Conservation (phyloP, 306 rosid genomes). For the Senna tora region DNA sequence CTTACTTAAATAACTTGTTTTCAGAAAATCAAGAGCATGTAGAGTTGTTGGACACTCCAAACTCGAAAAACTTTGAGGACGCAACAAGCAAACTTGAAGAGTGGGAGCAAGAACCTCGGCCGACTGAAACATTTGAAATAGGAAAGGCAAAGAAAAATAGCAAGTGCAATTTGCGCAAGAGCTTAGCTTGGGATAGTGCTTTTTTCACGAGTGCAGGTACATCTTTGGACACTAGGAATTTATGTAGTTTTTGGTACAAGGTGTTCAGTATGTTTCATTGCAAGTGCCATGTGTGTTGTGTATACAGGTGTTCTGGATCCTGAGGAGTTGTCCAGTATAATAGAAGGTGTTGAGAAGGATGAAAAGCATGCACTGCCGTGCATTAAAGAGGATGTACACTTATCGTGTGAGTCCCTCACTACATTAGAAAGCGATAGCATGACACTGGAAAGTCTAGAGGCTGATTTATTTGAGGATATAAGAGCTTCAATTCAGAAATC, state of each 20-base stretch:
- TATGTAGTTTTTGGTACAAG: background rate
- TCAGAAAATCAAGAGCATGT: slow-evolving; percentile 54
- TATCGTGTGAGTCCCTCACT: slow-evolving; percentile 76
- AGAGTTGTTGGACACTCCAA: slow-evolving; percentile 48
- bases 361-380: slow-evolving; percentile 53
- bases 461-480: slow-evolving; percentile 77
- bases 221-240: slow-evolving; percentile 4
- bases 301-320: slow-evolving; percentile 85
- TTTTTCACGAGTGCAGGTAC: slow-evolving; percentile 94
- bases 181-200: slow-evolving; percentile 97
- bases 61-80: slow-evolving; percentile 53
- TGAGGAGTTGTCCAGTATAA: slow-evolving; percentile 85
- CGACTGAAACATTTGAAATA: slow-evolving; percentile 48
- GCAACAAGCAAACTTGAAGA: slow-evolving; percentile 47
- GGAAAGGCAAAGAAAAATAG: slow-evolving; percentile 53
- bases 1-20: background rate
- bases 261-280: background rate
- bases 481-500: slow-evolving; percentile 98
- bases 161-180: slow-evolving; percentile 87
- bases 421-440: slow-evolving; percentile 75
- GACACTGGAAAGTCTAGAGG: slow-evolving; percentile 65
- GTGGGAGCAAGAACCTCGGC: slow-evolving; percentile 53
- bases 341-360: slow-evolving; percentile 67
- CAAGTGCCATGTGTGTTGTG: slow-evolving; percentile 23
- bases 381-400: slow-evolving; percentile 75